These are phyloP conservation scores for Sarocladium kiliense DNA, from an alignment of 2,329 filamentous ascomycete genomes.

Conservation along the genomic window DNA sequence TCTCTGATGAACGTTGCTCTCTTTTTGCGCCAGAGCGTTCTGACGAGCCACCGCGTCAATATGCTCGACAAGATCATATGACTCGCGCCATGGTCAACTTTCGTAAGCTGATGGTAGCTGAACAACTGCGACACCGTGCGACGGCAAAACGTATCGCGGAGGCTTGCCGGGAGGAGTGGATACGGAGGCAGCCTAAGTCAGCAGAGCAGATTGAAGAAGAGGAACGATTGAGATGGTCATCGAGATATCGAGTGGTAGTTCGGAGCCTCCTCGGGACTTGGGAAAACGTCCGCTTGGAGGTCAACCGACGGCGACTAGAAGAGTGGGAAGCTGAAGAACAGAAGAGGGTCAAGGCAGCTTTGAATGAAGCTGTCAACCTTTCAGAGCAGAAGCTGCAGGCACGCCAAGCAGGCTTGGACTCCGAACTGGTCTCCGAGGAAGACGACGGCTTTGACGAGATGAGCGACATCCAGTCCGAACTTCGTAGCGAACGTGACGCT, in stretches of 20 bases:
- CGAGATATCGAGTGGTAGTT: slow-evolving; percentile 67
- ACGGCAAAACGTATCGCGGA: slow-evolving; percentile 75
- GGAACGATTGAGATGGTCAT: slow-evolving; percentile 60
- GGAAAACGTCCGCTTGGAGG: slow-evolving; percentile 58
- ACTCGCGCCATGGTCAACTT: slow-evolving; percentile 76
- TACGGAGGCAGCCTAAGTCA: slow-evolving; percentile 66
- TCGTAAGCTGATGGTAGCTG: slow-evolving; percentile 70
- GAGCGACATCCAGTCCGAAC: slow-evolving; percentile 35
- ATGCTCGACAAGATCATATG: slow-evolving; percentile 83
- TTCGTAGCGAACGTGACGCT: slow-evolving; percentile 11
- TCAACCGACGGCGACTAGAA: slow-evolving; percentile 53
- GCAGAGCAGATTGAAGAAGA: slow-evolving; percentile 79
- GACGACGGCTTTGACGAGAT: slow-evolving; percentile 41
- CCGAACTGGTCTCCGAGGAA: slow-evolving; percentile 42
- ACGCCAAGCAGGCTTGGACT: slow-evolving; percentile 48
- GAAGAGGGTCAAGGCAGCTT: slow-evolving; percentile 58
- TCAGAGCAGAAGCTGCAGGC: slow-evolving; percentile 65
- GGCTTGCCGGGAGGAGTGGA: slow-evolving; percentile 72
- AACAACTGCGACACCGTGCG: slow-evolving; percentile 72
- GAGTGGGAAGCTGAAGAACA: slow-evolving; percentile 64
- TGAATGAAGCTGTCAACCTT: slow-evolving; percentile 68
- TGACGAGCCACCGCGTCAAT: slow-evolving; percentile 73
- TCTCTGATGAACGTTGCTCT: slow-evolving; percentile 66
- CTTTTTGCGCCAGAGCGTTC: slow-evolving; percentile 66
- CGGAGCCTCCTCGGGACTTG: slow-evolving; percentile 52